Base-by-base conservation (phyloP, 495 filamentous ascomycete genomes). In the Hamigera avellanea region DNA sequence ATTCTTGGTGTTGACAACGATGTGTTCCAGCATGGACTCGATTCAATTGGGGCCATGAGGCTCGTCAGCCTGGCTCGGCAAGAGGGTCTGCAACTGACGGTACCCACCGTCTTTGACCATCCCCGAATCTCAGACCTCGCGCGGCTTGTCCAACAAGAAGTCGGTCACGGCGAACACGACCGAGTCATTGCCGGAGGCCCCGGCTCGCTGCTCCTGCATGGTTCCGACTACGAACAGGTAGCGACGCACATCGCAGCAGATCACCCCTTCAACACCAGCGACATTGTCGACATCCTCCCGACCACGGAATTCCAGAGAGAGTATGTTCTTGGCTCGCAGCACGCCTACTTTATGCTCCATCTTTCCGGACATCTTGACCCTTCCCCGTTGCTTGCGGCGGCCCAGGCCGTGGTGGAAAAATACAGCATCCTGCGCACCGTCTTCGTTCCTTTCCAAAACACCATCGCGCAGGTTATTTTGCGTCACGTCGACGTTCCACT, bases 41-140 rank as follows among this genome's bases (percentile, higher is more conserved):
- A 74, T 42, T 73, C 69, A n/a, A 66, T 75, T 32, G 52, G 52
- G 14, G 68, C 71, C n/a, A 74, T 75, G 61, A 40, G 49, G 13
- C 46, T 62, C 3, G 53, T 61, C 0, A 53, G 58, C 13, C 54
- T 50, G 0, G 49, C 50, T 35, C 31, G 41, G 21, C 27, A 45
- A 1, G 41, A 51, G 17, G 44, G 47, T 2, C 41, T 61, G 14
- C 40, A 42, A 2, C 43, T 66, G 6, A 57, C 46, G 16, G 53
- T 64, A 2, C 48, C 44, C 7, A 43, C 48, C 33, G 55, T 64
- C 17, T 64, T 63, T 32, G 38, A 40, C 9, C 43, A 58, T 14
- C 49, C 55, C 2, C 55, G 43, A 27, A 39, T 64, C 12, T 23
- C 14, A n/a, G 31, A 39, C 2, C 26, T 39, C 15, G 36, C 36